Base-by-base conservation (phyloP, 768 basidiomycete species). In the Lactifluus volemus region DNA sequence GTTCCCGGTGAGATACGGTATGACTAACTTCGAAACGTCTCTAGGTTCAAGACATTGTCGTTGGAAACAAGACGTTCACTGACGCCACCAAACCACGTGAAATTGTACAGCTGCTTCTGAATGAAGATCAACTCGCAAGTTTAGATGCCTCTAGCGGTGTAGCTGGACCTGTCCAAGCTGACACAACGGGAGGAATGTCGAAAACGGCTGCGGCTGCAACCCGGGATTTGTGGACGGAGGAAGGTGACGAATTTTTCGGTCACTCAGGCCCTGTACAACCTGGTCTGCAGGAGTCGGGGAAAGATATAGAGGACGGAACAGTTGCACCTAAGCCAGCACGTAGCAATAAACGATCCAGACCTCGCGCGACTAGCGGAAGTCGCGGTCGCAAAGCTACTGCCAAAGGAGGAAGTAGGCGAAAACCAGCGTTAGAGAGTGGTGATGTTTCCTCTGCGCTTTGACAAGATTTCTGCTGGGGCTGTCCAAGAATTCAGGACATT, bases 11-110 rank as follows among this genome's bases (percentile, higher is more conserved):
- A 55, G 55, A 63, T 59, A 45, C 59, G 30, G 34, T n/a, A 49
- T 49, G 41, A 41, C 53, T 61, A 30, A 61, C 57, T 21, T 59
- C 32, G 45, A 21, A 39, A 39, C 14, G 9, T 34, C 45, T n/a
- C 9, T 61, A 95, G 92, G 95, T 98, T 5, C 97, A 98, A 84
- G 97, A 99, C 68, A 96, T 98, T 61, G 97, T 99, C 55, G 97
- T 99, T 8, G 97, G 97, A 55, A 95, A 91, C 75, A 98, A 97
- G 74, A 92, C 84, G 63, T 86, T 97, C 70, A 92, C 89, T 2
- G 94, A 97, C 64, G 89, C 89, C 55, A 84, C 92, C 19, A 95
- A 93, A 71, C 92, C 93, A 30, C 95, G 92, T 74, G 97, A 99
- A 72, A 97, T 99, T 57, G 96, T 96, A 15, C 93, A 94, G 63